Conservation (phyloP, 2,329 filamentous ascomycete species). For the Dactylonectria estremocensis region DNA sequence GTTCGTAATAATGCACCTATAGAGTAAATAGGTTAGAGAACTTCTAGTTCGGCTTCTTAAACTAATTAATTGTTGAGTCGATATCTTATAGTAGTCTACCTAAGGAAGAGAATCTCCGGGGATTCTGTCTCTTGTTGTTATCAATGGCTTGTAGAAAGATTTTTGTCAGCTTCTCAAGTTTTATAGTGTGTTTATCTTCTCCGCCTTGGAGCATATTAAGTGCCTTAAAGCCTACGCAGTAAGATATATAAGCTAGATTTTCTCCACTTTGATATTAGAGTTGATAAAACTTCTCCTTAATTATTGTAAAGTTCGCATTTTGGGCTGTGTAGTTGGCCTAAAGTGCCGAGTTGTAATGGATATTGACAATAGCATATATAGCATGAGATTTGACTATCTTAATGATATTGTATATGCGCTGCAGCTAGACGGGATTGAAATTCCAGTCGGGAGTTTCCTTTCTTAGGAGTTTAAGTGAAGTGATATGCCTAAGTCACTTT, state of each 20-base stretch:
- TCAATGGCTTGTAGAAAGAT: background rate
- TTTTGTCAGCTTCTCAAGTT: background rate
- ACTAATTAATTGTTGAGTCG: constrained; percentile 68
- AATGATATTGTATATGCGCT: no score
- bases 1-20: background rate
- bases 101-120: constrained; percentile 69
- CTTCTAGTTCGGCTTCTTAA: constrained; percentile 56
- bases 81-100: constrained; percentile 67
- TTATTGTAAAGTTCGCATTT: constrained; percentile 63
- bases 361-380: no score
- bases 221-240: constrained; percentile 69
- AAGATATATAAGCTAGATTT: constrained; percentile 68
- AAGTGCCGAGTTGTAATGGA: constrained; percentile 56
- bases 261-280: constrained; percentile 72
- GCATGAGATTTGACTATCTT: no score
- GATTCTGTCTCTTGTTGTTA: constrained; percentile 67
- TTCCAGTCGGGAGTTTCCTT: no score
- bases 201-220: constrained; percentile 59
- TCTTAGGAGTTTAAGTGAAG: no score
- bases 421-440: no score
- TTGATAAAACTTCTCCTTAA: constrained; percentile 70
- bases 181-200: background rate
- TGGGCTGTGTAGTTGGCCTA: constrained; percentile 68
- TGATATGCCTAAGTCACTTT: constrained; percentile 42
- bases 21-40: background rate